Evolutionary conservation across 2,329 filamentous ascomycete species (phyloP).

Genomic region (Diplodia intermedia): DNA sequence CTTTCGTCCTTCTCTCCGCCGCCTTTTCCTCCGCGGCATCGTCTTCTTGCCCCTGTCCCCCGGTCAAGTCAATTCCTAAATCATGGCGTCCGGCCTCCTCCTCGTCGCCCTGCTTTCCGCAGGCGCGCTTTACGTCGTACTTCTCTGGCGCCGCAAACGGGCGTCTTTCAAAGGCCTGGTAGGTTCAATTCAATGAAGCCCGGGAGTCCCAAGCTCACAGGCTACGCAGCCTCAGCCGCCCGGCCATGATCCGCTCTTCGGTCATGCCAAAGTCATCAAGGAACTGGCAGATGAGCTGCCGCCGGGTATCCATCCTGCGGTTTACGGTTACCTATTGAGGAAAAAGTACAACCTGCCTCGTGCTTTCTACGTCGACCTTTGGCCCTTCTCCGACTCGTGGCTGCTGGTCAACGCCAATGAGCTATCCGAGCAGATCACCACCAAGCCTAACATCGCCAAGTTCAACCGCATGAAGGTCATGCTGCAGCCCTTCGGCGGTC

Average conservation of each 20-base stretch:
- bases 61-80: neutral
- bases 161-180: constrained; percentile 16
- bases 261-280: constrained; percentile 12
- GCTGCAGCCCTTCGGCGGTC: constrained; percentile 20
- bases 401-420: constrained; percentile 5
- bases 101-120: neutral
- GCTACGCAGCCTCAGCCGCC: constrained; percentile 6
- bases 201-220: neutral
- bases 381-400: constrained; percentile 19
- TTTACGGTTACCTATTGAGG: constrained; percentile 12
- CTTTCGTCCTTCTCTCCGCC: neutral
- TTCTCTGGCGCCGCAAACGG: neutral
- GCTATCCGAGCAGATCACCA: constrained; percentile 13
- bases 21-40: neutral
- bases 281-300: constrained; percentile 2
- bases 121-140: neutral
- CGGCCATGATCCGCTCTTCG: constrained; percentile 10
- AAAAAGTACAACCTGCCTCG: constrained; percentile 19
- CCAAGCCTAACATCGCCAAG: constrained; percentile 3
- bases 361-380: constrained; percentile 29
- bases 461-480: neutral
- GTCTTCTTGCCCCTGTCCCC: neutral
- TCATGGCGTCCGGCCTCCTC: neutral
- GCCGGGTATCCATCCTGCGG: constrained; percentile 14
- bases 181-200: neutral